Evolutionary conservation across 2,329 filamentous ascomycete genomes (phyloP).

Genomic region (Fusarium burgessii): DNA sequence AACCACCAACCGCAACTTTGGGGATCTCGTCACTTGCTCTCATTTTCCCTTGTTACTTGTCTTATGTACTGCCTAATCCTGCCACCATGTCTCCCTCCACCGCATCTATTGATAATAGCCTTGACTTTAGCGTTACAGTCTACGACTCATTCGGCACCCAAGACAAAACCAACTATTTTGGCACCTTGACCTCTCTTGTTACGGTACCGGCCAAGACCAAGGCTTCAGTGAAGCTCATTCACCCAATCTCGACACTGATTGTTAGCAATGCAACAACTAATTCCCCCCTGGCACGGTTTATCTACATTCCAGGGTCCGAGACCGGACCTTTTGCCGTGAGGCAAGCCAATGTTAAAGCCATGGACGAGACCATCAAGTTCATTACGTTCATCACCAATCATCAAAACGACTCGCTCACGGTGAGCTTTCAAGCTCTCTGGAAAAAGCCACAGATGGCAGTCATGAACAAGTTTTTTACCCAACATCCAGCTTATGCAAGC

Average conservation of each 20-base stretch:
- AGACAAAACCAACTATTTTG: constrained; percentile 9
- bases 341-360: background rate
- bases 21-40: fast-evolving
- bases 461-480: background rate
- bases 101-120: background rate
- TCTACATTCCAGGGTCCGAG: background rate
- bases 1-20: background rate
- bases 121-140: background rate
- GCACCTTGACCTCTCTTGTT: background rate
- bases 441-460: background rate
- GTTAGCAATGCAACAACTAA: background rate
- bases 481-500: background rate
- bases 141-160: constrained; percentile 5
- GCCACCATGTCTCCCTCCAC: background rate
- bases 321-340: background rate
- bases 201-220: background rate
- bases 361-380: background rate
- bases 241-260: background rate
- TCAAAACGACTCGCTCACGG: background rate
- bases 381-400: background rate
- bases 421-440: background rate
- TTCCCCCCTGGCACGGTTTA: background rate
- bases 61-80: background rate
- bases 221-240: background rate
- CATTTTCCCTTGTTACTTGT: fast-evolving